Conservation (phyloP, 2,329 filamentous ascomycete species). For the Ophiostoma himal-ulmi region DNA sequence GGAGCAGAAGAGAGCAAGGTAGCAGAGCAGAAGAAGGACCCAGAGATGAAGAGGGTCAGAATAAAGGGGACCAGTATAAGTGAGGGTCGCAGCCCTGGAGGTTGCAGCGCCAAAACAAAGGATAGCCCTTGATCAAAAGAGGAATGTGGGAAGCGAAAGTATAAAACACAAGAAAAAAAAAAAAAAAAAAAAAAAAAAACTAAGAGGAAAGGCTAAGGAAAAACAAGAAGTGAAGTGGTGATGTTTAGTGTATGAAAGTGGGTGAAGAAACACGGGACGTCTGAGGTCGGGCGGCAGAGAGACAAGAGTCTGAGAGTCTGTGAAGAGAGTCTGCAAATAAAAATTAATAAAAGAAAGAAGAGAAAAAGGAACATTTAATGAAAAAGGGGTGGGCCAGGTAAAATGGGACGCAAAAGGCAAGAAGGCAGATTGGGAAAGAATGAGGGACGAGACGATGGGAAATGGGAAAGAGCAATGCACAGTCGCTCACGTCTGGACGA, state of each 20-base stretch:
- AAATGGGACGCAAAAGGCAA: constrained; percentile 14
- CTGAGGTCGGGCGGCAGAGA: background rate
- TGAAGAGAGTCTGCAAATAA: background rate
- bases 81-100: constrained; percentile 10
- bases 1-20: background rate
- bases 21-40: background rate
- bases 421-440: constrained; percentile 13
- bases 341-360: background rate
- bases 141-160: background rate
- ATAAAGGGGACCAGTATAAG: background rate
- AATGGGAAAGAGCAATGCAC: constrained; percentile 20
- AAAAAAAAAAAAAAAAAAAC: background rate
- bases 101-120: constrained; percentile 4
- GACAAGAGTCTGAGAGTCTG: background rate
- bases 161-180: background rate
- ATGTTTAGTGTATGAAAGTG: constrained; percentile 11
- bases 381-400: constrained; percentile 20
- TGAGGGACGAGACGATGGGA: constrained; percentile 16
- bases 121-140: background rate
- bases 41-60: background rate
- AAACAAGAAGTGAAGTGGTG: constrained; percentile 15
- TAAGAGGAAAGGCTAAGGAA: constrained; percentile 12
- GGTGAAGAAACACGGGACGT: constrained; percentile 9
- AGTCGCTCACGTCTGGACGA: constrained; percentile 13
- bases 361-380: constrained; percentile 2